A percentile compares a stretch with the other conserved stretches of the same genome.
phyloP scores from a whole-genome alignment of 2,329 filamentous ascomycete genomes.

The Cryphonectria parasitica region DNA sequence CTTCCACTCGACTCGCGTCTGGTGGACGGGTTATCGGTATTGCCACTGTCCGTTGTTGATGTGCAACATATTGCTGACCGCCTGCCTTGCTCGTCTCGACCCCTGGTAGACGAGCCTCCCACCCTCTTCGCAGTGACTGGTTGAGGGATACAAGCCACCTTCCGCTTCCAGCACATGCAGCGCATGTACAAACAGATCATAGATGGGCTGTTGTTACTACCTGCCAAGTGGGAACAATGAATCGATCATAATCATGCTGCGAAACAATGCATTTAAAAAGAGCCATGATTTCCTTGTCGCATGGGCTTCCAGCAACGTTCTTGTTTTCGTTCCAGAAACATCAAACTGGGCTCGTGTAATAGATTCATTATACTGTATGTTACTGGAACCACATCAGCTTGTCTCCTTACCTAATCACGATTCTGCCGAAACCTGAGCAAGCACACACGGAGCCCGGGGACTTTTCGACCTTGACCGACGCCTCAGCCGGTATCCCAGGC shows the following conservation, averaged over 20 bases:
- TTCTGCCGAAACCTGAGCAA: constrained; percentile 17
- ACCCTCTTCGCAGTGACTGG: background rate
- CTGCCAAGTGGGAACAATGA: constrained; percentile 17
- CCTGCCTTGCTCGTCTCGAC: constrained; percentile 10
- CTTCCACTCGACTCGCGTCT: background rate
- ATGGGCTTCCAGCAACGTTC: background rate
- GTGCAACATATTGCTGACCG: constrained; percentile 4
- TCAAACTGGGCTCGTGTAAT: background rate
- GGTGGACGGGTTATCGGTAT: constrained; percentile 16
- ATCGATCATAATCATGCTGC: background rate
- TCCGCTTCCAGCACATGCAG: constrained; percentile 24
- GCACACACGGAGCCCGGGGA: constrained; percentile 14
- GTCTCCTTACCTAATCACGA: background rate
- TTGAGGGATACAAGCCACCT: constrained; percentile 13
- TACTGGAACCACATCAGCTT: background rate
- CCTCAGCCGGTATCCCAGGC: constrained; percentile 7
- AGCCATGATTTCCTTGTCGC: background rate
- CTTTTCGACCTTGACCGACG: constrained; percentile 18
- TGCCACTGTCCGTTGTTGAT: constrained; percentile 10
- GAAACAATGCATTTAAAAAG: background rate
- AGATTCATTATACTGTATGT: background rate
- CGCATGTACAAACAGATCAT: constrained; percentile 6
- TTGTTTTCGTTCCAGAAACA: background rate
- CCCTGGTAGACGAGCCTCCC: background rate
- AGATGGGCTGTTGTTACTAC: constrained; percentile 7